phyloP scores from a whole-genome alignment of 345 rosid species.

The Brassica rapa region DNA sequence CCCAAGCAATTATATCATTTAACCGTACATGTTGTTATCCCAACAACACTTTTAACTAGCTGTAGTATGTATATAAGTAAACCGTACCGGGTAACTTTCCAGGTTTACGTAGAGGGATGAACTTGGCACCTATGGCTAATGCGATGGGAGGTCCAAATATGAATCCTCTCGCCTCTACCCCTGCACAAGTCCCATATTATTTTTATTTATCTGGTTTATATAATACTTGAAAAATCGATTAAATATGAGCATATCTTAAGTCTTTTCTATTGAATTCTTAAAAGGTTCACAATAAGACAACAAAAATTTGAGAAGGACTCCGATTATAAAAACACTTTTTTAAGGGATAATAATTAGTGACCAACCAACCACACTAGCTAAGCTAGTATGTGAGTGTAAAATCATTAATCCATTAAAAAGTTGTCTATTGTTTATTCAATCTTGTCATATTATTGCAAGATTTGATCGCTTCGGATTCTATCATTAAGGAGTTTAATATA shows the following conservation, averaged over 20 bases:
- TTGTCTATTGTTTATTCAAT: constrained; percentile 33
- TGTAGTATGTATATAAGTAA: background rate
- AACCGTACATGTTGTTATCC: background rate
- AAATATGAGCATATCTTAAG: background rate
- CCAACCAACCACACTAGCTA: constrained; percentile 43
- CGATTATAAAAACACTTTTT: background rate
- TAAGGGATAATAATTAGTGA: constrained; percentile 22
- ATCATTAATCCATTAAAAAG: constrained; percentile 24
- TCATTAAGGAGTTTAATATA: background rate
- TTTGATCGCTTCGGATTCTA: constrained; percentile 31
- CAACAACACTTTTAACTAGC: background rate
- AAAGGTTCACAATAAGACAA: constrained; percentile 19
- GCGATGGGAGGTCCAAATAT: constrained; percentile 92
- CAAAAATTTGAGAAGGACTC: background rate
- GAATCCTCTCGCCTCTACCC: constrained; percentile 93
- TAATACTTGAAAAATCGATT: background rate
- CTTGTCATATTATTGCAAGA: constrained; percentile 20
- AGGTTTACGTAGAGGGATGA: constrained; percentile 84
- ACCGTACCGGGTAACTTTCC: constrained; percentile 75
- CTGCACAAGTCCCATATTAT: constrained; percentile 33
- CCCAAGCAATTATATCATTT: background rate
- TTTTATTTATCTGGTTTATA: background rate
- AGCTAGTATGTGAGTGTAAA: constrained; percentile 18
- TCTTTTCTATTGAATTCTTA: background rate
- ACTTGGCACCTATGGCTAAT: constrained; percentile 91